Percentiles rank a stretch among this genome's conserved stretches.
These are phyloP conservation scores for Sistotremastrum niveocremeum DNA, from an alignment of 768 basidiomycete species.

Conservation along the genomic window DNA sequence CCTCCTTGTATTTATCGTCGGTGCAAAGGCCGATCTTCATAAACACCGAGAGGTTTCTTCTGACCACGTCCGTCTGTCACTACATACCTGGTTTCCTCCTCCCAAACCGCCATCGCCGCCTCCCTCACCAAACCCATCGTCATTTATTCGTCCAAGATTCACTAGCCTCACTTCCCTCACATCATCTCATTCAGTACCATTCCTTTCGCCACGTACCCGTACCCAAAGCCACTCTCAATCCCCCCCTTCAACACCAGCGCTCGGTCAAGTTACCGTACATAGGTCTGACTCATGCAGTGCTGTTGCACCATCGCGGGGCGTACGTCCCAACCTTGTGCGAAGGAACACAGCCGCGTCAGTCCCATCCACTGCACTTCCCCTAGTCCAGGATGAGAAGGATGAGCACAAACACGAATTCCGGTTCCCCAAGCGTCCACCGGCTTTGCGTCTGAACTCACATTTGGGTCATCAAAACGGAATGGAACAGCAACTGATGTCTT, in stretches of 20 bases:
- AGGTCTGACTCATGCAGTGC: too few relatives aligned
- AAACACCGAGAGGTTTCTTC: conserved; percentile 62
- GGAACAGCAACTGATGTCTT: conserved; percentile 51
- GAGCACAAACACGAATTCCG: conserved; percentile 1
- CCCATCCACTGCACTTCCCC: conserved; percentile 36
- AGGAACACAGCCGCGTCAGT: background rate
- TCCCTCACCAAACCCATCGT: conserved; percentile 46
- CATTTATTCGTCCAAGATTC: conserved; percentile 68
- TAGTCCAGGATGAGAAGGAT: conserved; percentile 36
- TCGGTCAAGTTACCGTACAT: conserved; percentile 39
- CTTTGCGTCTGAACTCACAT: conserved; percentile 45
- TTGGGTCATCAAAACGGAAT: conserved; percentile 39
- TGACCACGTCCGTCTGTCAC: conserved; percentile 69
- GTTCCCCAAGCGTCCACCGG: conserved; percentile 24
- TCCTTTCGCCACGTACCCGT: conserved; percentile 50
- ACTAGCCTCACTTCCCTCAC: conserved; percentile 51
- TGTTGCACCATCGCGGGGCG: too few relatives aligned
- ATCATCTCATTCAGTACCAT: conserved; percentile 26
- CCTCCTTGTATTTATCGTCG: conserved; percentile 89
- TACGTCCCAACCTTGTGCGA: too few relatives aligned
- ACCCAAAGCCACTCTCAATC: conserved; percentile 25
- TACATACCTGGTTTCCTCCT: conserved; percentile 83
- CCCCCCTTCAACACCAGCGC: conserved; percentile 40
- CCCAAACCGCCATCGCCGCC: conserved; percentile 56
- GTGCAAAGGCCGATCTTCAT: conserved; percentile 77